Evolutionary conservation across 2,329 filamentous ascomycete genomes (phyloP), one percentile per base, ranked within the genome.

Genomic region (Geosmithia putterillii): DNA sequence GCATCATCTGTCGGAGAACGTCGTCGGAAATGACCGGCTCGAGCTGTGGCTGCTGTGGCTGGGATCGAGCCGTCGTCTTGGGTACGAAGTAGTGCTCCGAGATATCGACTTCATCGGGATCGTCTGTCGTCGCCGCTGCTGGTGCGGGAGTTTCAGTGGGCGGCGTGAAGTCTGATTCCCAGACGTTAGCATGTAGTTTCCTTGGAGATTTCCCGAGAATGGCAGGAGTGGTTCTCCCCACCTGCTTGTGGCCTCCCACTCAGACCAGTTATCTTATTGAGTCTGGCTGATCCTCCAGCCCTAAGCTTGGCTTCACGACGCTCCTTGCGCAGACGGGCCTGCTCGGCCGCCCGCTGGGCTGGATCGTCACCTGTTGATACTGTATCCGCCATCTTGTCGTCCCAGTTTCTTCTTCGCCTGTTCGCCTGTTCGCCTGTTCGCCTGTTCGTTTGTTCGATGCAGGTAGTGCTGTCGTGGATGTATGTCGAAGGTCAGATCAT

Each of bases 101-200:
- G 51, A 90, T 87, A 58, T 89, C 84, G 49, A 86, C 73, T 59
- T 88, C 85, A 5, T 80, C 83, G 6, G 84, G 84, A 53, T 86
- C 81, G 45, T 70, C 54, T 57, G 53, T 46, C 4, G 56, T 47
- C 40, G 50, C 49, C 18, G 55, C 37, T 32, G 41, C 45, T 44
- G 44, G 9, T 32, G 40, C 18, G 12, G 34, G 17, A 12, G n/a
- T 20, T 5, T 40, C 3, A 6, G 34, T 6, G 7, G 44, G 40
- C 7, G 44, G 20, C 3, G 42, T 40, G 21, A 45, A 45, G 34
- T 45, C 44, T 45, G 21, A 21, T 10, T n/a, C n/a, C n/a, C n/a
- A n/a, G n/a, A n/a, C n/a, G 7, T 32, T 41, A 52, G 50, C 48
- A 15, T 18, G 34, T 36, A 18, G 34, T 36, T n/a, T 36, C 14